These are phyloP conservation scores for Medicago arabica DNA, from an alignment of 306 rosid genomes.

Conservation along the genomic window DNA sequence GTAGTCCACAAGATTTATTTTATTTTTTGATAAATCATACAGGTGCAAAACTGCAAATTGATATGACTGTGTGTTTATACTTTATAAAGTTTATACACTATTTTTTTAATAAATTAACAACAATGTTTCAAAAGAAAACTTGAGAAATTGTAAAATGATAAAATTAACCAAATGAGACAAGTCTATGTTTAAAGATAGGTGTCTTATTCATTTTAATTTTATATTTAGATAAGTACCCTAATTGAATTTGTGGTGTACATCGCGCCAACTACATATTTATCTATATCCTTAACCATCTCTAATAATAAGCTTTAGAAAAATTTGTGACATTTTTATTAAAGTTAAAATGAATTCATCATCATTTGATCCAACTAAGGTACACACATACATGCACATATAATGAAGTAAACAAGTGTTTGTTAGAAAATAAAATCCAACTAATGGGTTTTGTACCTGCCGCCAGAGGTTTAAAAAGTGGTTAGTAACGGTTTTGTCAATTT, in stretches of 20 bases:
- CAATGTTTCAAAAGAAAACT: too few relatives aligned
- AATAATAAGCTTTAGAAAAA: slow-evolving; percentile 1
- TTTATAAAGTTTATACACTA: too few relatives aligned
- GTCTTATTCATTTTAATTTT: too few relatives aligned
- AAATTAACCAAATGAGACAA: too few relatives aligned
- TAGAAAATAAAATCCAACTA: not conserved
- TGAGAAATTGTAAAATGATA: too few relatives aligned
- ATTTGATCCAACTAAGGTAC: not conserved
- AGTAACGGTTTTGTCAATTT: not conserved
- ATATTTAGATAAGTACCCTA: not conserved
- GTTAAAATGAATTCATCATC: not conserved
- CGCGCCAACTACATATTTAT: not conserved
- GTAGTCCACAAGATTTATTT: too few relatives aligned
- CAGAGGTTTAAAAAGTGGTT: slow-evolving; percentile 4
- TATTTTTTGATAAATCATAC: too few relatives aligned
- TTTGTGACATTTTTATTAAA: not conserved
- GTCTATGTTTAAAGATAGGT: not conserved
- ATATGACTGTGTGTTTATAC: too few relatives aligned
- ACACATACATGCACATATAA: not conserved
- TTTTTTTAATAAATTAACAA: too few relatives aligned
- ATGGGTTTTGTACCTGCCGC: not conserved
- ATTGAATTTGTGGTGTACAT: not conserved
- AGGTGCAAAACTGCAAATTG: too few relatives aligned
- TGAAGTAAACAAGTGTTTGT: not conserved
- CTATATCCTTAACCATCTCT: not conserved